phyloP scores from a whole-genome alignment of 106 monocot genomes.

The Allium fistulosum region DNA sequence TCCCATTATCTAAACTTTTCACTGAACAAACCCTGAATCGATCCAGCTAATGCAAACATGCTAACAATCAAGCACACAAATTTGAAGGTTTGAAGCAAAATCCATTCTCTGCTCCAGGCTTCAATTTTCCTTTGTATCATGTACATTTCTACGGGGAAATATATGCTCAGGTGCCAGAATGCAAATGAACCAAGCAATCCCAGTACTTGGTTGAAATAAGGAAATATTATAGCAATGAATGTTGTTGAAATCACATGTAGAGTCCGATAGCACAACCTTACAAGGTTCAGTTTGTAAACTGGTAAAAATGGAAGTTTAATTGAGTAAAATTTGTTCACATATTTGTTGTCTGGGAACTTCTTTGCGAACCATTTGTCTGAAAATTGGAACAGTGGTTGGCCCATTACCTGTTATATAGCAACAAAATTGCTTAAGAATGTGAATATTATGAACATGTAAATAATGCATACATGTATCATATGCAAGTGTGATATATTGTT shows the following conservation, averaged over 20 bases:
- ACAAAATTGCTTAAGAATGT: too few relatives aligned
- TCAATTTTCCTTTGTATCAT: slow-evolving; percentile 32
- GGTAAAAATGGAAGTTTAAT: slow-evolving; percentile 13
- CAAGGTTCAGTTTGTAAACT: slow-evolving; percentile 10
- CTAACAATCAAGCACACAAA: slow-evolving; percentile 37
- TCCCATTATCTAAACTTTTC: slow-evolving; percentile 28
- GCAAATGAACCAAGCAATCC: slow-evolving; percentile 38
- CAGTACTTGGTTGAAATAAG: slow-evolving; percentile 53
- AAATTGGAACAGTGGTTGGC: slow-evolving; percentile 39
- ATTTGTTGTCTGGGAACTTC: slow-evolving; percentile 27
- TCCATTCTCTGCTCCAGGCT: slow-evolving; percentile 29
- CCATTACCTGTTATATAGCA: slow-evolving; percentile 5
- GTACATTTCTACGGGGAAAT: slow-evolving; percentile 60
- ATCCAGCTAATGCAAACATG: slow-evolving; percentile 52
- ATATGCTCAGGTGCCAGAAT: slow-evolving; percentile 47
- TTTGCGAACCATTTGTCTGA: slow-evolving; percentile 20
- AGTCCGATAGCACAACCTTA: slow-evolving; percentile 31
- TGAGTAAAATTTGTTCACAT: slow-evolving; percentile 22
- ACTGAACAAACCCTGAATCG: slow-evolving; percentile 55
- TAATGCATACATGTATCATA: too few relatives aligned
- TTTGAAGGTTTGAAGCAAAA: slow-evolving; percentile 25
- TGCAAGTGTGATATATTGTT: not conserved
- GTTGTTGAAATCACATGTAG: slow-evolving; percentile 26
- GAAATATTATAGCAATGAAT: slow-evolving; percentile 29
- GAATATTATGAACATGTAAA: too few relatives aligned